Conservation (phyloP, 1,139 yeast genomes). For the Hemisphaericaspora lyxosophila region DNA sequence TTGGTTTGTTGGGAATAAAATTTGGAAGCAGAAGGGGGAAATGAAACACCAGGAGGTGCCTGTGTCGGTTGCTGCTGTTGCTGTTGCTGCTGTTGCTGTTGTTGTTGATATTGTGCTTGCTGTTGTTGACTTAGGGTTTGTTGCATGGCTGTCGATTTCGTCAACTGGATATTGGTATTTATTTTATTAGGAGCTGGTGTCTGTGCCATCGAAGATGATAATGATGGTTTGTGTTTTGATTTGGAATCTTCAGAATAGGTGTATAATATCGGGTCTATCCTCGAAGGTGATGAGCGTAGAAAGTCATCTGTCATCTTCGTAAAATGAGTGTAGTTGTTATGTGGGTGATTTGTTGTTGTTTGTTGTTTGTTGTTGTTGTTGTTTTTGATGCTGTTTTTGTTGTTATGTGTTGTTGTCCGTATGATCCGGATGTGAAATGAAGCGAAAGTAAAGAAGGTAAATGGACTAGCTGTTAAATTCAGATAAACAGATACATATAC, state of each 20-base stretch:
- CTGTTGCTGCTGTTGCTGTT: constrained; percentile 10
- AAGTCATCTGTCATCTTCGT: constrained; percentile 34
- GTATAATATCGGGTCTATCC: constrained; percentile 29
- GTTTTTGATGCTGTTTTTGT: too few relatives aligned
- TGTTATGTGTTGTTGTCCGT: too few relatives aligned
- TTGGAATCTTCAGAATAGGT: constrained; percentile 4
- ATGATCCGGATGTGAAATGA: too few relatives aligned
- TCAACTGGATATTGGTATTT: background rate
- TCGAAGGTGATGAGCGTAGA: constrained; percentile 37
- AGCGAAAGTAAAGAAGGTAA: too few relatives aligned
- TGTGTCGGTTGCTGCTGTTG: constrained; percentile 6
- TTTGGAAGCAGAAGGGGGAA: constrained; percentile 33
- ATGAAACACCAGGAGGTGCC: constrained; percentile 11
- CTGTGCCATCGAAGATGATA: constrained; percentile 5
- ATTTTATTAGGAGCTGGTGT: background rate
- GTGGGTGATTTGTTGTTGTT: too few relatives aligned
- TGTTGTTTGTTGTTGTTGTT: too few relatives aligned
- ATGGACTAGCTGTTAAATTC: too few relatives aligned
- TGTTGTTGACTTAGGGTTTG: constrained; percentile 5
- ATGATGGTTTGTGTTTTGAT: constrained; percentile 4
- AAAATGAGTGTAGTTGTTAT: too few relatives aligned
- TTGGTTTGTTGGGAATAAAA: constrained; percentile 18
- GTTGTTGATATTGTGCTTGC: constrained; percentile 5
- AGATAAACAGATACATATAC: too few relatives aligned
- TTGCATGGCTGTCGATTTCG: constrained; percentile 7